Evolutionary conservation across 257 asterid species (phyloP), one percentile per base, ranked within the genome.

Genomic region (Petunia axillaris): DNA sequence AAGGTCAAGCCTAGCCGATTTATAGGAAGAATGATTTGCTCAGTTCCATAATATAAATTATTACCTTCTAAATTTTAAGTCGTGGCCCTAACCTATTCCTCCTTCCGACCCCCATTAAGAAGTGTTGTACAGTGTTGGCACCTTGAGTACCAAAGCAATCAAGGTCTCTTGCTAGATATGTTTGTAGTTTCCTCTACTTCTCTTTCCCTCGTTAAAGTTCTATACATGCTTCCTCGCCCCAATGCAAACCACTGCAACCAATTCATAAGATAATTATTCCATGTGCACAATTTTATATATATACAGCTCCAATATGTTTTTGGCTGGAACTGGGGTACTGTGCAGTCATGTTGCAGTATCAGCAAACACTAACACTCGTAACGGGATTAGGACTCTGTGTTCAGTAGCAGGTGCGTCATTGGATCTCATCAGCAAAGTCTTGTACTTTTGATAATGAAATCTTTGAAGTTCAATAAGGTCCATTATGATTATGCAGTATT

Each of bases 271-370:
- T 77, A 41, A 60, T 82, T 68, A 14, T 40, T 15, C 62, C 9
- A 5, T 55, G 3, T 55, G 63, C 4, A 58, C 46, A 52, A 73
- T 77, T 78, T 79, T 82, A 67, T 76, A 63, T 82, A 66, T 84
- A 43, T 86, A 86, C 95, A 91, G 95, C 91, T 89, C 89, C 83
- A 89, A 84, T 82, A 84, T 82, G 82, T 80, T 41, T 60, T 83
- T 92, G 82, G 92, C 93, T 84, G 91, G 81, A 82, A 89, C 93
- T 84, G 91, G 78, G 84, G 88, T 79, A 85, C 86, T 84, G 71
- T 86, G 64, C 83, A 81, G 87, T 62, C 81, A 68, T 76, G 85
- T 77, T 76, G 91, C 84, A 80, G 76, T 85, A 80, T 66, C 87
- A 64, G 84, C 87, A 65, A 82, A 64, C 84, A 68, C 80, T 83